These are phyloP conservation scores for Phytopythium vexans DNA, from an alignment of 352 stramenopile species.

Conservation along the genomic window DNA sequence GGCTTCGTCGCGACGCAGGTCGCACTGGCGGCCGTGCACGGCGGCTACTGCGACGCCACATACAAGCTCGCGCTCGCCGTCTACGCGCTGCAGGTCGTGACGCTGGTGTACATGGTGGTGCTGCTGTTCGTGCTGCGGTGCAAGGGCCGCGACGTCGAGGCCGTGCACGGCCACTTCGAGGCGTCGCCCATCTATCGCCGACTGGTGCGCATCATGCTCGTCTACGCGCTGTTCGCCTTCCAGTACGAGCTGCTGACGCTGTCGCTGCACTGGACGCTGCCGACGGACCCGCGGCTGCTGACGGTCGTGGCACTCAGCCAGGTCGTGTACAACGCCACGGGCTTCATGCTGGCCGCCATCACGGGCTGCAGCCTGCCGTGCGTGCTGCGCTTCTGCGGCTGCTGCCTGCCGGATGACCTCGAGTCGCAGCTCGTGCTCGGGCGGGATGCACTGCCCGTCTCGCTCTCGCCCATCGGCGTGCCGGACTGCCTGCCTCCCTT, in stretches of 20 bases:
- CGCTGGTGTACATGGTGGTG: conserved; percentile 30
- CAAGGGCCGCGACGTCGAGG: conserved; percentile 34
- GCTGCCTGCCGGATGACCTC: conserved; percentile 18
- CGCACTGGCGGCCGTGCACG: conserved; percentile 8
- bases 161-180: conserved; percentile 33
- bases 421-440: conserved; percentile 14
- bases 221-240: conserved; percentile 30
- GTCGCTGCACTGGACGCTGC: conserved; percentile 14
- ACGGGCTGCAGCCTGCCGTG: conserved; percentile 20
- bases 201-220: conserved; percentile 39
- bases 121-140: conserved; percentile 18
- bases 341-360: conserved; percentile 15
- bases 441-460: background rate
- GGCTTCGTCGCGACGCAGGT: conserved; percentile 14
- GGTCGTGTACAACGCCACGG: conserved; percentile 21
- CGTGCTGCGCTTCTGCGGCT: conserved; percentile 8
- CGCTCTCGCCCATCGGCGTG: conserved; percentile 2
- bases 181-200: conserved; percentile 38
- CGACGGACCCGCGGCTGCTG: conserved; percentile 2
- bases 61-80: conserved; percentile 20
- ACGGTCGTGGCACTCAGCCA: conserved; percentile 19
- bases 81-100: conserved; percentile 29
- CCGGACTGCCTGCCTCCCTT: background rate
- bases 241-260: conserved; percentile 30
- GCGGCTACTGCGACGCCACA: conserved; percentile 21